Percentiles rank a stretch among this genome's conserved stretches.
Conservation (phyloP, 805 yeast species). For the Maudiozyma turicensis region DNA sequence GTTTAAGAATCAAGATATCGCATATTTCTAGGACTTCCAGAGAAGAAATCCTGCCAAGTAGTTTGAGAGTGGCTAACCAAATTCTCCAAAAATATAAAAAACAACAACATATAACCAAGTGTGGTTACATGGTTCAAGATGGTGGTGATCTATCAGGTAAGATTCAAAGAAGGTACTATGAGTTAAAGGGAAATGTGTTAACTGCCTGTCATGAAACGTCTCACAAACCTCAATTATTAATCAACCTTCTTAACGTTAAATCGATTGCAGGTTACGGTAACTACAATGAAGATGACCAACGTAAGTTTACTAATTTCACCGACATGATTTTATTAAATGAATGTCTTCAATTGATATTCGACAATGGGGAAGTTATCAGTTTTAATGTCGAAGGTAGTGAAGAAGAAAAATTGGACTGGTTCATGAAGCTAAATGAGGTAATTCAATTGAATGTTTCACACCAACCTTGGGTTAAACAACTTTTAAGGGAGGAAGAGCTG, state of each 20-base stretch:
- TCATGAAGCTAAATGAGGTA: conserved; percentile 43
- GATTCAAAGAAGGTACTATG: conserved; percentile 57
- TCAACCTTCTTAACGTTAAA: conserved; percentile 62
- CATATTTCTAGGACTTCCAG: conserved; percentile 54
- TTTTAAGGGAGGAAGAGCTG: conserved; percentile 11
- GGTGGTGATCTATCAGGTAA: conserved; percentile 70
- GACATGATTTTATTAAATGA: conserved; percentile 45
- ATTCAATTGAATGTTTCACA: conserved; percentile 47
- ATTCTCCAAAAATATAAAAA: conserved; percentile 32
- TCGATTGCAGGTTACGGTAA: conserved; percentile 29
- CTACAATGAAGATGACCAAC: conserved; percentile 19
- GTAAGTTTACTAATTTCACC: conserved; percentile 61
- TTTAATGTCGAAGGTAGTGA: conserved; percentile 65
- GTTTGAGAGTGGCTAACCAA: conserved; percentile 43
- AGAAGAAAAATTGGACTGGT: conserved; percentile 59
- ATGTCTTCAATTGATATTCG: conserved; percentile 64
- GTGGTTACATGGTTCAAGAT: conserved; percentile 75
- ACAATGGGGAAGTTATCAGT: conserved; percentile 71
- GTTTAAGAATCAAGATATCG: conserved; percentile 56
- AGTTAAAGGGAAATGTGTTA: conserved; percentile 56
- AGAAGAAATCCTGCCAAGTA: conserved; percentile 59
- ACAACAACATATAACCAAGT: conserved; percentile 31
- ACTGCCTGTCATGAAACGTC: conserved; percentile 67
- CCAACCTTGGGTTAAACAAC: conserved; percentile 51
- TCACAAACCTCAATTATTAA: conserved; percentile 59